Percentiles rank a stretch among this genome's conserved stretches.
phyloP scores from a whole-genome alignment of 1,284 basidiomycete genomes.

The Fomitopsis betulina region DNA sequence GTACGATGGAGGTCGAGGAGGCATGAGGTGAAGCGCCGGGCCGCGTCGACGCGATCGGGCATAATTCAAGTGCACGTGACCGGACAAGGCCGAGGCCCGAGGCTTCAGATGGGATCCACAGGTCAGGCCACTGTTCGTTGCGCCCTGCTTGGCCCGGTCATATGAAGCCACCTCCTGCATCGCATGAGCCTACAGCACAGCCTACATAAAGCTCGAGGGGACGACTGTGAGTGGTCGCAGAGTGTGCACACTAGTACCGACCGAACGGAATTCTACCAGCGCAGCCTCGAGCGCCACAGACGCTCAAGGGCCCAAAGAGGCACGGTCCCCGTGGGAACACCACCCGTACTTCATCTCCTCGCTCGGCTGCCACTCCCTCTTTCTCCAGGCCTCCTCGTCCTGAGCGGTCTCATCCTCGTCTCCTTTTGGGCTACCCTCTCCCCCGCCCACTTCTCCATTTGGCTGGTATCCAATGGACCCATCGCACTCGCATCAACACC shows the following conservation, averaged over 20 bases:
- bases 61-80: not conserved
- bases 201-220: not conserved
- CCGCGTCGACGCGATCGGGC: not conserved
- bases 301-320: not conserved
- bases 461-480: constrained; percentile 31
- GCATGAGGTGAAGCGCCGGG: not conserved
- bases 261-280: constrained; percentile 5
- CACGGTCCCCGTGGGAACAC: constrained; percentile 9
- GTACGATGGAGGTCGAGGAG: not conserved
- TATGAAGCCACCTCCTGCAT: not conserved
- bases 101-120: not conserved
- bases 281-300: constrained; percentile 5
- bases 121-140: not conserved
- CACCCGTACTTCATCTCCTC: not conserved
- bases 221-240: not conserved
- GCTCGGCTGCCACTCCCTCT: not conserved
- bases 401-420: not conserved
- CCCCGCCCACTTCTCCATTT: constrained; percentile 9
- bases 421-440: not conserved
- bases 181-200: not conserved
- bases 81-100: not conserved
- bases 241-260: not conserved
- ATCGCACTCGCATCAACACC: constrained; percentile 13
- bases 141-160: not conserved
- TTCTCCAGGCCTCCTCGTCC: constrained; percentile 4